A percentile compares a stretch with the other conserved stretches of the same genome.
Conservation (phyloP, 768 basidiomycete species). For the Sporobolomyces pararoseus region DNA sequence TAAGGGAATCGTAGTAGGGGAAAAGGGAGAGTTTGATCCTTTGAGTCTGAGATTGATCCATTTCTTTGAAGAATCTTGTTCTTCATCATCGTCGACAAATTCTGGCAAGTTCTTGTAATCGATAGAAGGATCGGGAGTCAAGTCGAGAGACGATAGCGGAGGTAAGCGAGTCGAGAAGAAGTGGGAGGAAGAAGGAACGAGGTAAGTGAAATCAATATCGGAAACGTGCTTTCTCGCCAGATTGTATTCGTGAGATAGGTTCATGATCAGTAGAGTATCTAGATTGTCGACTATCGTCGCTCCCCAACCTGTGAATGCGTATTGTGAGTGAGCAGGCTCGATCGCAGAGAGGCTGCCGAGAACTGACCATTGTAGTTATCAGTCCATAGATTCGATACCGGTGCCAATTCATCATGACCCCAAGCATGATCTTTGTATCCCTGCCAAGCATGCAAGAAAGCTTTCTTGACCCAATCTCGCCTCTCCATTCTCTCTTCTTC, state of each 20-base stretch:
- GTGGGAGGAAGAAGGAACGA: slow-evolving; percentile 22
- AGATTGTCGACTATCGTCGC: slow-evolving; percentile 46
- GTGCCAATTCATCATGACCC: slow-evolving; percentile 46
- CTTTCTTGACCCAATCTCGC: slow-evolving; percentile 47
- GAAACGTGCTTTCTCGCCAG: slow-evolving; percentile 47
- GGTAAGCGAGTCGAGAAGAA: slow-evolving; percentile 31
- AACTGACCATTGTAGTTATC: slow-evolving; percentile 44
- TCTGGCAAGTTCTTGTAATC: background rate
- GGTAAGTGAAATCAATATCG: slow-evolving; percentile 44
- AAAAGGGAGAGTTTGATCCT: background rate
- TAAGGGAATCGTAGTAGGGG: slow-evolving; percentile 42
- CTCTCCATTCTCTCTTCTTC: slow-evolving; percentile 44
- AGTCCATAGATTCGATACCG: slow-evolving; percentile 20
- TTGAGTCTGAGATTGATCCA: background rate
- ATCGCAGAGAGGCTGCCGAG: background rate
- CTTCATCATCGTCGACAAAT: background rate
- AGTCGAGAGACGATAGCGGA: background rate
- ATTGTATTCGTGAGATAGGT: slow-evolving; percentile 46
- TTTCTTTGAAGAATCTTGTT: background rate
- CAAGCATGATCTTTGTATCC: slow-evolving; percentile 43
- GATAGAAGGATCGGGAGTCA: background rate
- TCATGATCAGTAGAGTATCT: slow-evolving; percentile 46
- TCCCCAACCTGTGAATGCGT: slow-evolving; percentile 39
- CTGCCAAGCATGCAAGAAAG: slow-evolving; percentile 45
- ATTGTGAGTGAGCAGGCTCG: background rate